A percentile compares a stretch with the other conserved stretches of the same genome.
Conservation (phyloP, 1,284 basidiomycete genomes). For the Rhodotorula sp. region DNA sequence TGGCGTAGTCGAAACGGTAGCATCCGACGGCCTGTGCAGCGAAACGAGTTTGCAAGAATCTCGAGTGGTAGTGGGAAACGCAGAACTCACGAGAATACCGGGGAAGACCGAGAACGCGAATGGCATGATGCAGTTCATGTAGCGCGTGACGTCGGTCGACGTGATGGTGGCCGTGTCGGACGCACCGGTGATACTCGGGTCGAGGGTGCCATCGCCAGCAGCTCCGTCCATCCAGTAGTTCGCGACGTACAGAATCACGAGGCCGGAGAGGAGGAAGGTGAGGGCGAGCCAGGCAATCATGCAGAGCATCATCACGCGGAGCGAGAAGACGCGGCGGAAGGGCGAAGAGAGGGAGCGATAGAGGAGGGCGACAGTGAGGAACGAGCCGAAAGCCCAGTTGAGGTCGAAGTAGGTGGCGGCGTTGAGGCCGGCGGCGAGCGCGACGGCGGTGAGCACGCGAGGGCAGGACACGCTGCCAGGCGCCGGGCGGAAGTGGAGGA, state of each 20-base stretch:
- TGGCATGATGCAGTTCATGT: constrained; percentile 4
- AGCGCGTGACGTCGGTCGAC: constrained; percentile 14
- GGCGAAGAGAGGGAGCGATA: constrained; percentile 9
- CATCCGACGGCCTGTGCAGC: constrained; percentile 19
- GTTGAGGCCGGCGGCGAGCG: constrained; percentile 23
- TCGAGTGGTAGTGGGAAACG: not conserved
- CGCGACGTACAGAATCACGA: not conserved
- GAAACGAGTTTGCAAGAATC: not conserved
- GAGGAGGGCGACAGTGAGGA: constrained; percentile 21
- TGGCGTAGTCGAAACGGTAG: constrained; percentile 35
- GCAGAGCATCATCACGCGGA: constrained; percentile 16
- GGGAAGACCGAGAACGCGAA: constrained; percentile 10
- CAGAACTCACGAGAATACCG: constrained; percentile 21
- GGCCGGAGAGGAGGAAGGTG: constrained; percentile 9
- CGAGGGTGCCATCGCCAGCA: not conserved
- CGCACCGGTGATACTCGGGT: not conserved
- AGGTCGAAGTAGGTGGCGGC: constrained; percentile 16
- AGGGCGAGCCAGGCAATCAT: constrained; percentile 24
- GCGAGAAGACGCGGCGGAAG: constrained; percentile 19
- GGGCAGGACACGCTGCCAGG: constrained; percentile 1
- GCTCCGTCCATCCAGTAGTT: constrained; percentile 10
- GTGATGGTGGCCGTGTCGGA: not conserved
- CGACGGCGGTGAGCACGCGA: not conserved
- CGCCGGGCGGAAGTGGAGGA: constrained; percentile 20
- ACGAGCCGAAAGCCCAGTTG: not conserved